Evolutionary conservation across 352 stramenopile genomes (phyloP).

Genomic region (Albugo laibachii): DNA sequence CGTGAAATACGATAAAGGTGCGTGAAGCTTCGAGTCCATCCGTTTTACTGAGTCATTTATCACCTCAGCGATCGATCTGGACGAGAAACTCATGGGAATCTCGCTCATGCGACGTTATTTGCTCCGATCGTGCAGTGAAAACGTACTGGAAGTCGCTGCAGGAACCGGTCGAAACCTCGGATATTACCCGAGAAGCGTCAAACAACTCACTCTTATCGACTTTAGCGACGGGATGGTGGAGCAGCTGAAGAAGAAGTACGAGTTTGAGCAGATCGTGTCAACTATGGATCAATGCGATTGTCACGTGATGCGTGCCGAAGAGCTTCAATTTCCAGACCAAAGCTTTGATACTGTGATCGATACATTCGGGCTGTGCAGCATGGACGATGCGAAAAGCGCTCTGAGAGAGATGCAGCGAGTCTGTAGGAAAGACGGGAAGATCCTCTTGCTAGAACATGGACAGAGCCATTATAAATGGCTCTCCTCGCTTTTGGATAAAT

Average conservation of each 20-base stretch:
- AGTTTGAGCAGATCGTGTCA: slow-evolving; percentile 3
- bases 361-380: slow-evolving; percentile 92
- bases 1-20: slow-evolving; percentile 44
- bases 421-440: slow-evolving; percentile 64
- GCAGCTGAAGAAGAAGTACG: slow-evolving; percentile 16
- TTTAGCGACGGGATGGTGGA: slow-evolving; percentile 56
- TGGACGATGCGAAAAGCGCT: slow-evolving; percentile 83
- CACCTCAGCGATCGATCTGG: slow-evolving; percentile 36
- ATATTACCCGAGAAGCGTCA: slow-evolving; percentile 50
- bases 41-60: neutral
- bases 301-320: slow-evolving; percentile 32
- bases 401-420: slow-evolving; percentile 88
- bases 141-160: slow-evolving; percentile 84
- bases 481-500: slow-evolving; percentile 83
- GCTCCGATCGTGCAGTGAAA: slow-evolving; percentile 40
- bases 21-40: neutral
- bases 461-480: slow-evolving; percentile 80
- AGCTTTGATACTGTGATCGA: slow-evolving; percentile 91
- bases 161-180: slow-evolving; percentile 89
- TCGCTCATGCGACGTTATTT: slow-evolving; percentile 64
- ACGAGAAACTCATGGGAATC: slow-evolving; percentile 66
- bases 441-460: slow-evolving; percentile 92
- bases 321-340: slow-evolving; percentile 40
- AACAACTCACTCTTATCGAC: slow-evolving; percentile 43
- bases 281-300: slow-evolving; percentile 15